Evolutionary conservation across 257 asterid species (phyloP), one percentile per base, ranked within the genome.

Genomic region (Euphrasia confusa): DNA sequence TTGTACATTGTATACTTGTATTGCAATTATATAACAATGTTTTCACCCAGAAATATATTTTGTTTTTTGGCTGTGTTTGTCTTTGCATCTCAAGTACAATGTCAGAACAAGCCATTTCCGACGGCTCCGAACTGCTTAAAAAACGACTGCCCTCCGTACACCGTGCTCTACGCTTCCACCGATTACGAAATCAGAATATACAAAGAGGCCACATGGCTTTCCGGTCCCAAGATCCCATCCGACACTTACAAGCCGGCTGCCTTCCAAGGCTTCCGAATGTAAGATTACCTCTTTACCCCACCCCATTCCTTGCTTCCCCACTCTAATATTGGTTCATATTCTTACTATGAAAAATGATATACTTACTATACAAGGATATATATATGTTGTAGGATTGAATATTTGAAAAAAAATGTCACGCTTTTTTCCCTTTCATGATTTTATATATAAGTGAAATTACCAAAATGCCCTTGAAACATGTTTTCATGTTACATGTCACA

Each of bases 151-250:
- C 66, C 70, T 39, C 4, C 49, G 2, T 75, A 75, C n/a, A 48
- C 44, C 1, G 72, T 75, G 4, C 45, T 69, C 47, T 42, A 61
- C 9, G 15, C 47, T 3, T 58, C 44, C 0, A 15, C 44, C 5
- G 78, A 68, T 0, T 40, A 37, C 3, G 81, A 76, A 55, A 71
- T 76, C 56, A 54, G 78, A 65, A 50, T 42, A 5, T 76, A 76
- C 32, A 3, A 56, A 0, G 26, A 61, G 0, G 72, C 72, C 8
- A 17, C 4, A 0, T 76, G 80, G 80, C 28, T 68, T 0, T 49
- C 70, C 0, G 28, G 64, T n/a, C 74, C 72, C 21, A 10, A 30
- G 5, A 32, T 64, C 39, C 1, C 48, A 0, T 5, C 74, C 3
- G 1, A 10, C 0, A 33, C 72, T 1, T 76, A 76, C 65, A 40